Evolutionary conservation across 139 green algal species (phyloP), one percentile per base, ranked within the genome.

Genomic region (Nannochloris sp.): DNA sequence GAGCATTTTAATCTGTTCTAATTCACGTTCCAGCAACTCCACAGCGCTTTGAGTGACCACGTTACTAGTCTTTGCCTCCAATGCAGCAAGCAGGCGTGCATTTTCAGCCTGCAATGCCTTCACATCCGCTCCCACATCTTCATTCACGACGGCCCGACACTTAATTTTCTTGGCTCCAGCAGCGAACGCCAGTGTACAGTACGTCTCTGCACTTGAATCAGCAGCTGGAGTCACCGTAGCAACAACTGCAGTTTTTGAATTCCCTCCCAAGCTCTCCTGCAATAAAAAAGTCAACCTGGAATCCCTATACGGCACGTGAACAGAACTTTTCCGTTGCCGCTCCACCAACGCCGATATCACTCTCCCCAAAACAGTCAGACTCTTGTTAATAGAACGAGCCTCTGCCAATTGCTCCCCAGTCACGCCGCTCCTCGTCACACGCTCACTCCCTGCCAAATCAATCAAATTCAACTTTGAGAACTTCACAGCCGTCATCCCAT

Each of bases 271-370:
- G 0, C 84, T 93, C n/a, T 95, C 89, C 80, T 95, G 88, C 14
- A 99, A 83, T 44, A 99, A 80, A 74, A 95, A 97, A 3, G 93
- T 99, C 28, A 99, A 85, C 50, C 89, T 85, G 31, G 80, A 93
- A 82, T 98, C 91, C 14, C 93, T 72, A 81, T 97, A 99, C 6
- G 93, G 93, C 33, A 98, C 79, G 65, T 97, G 93, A 14, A 66
- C 33, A n/a, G 66, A 55, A 40, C 25, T 72, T 65, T 71, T 88
- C 77, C 17, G 63, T 62, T 61, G 65, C 17, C 64, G 46, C 55
- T 94, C 83, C 17, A 87, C 81, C 58, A 96, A 79, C 60, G 80
- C 68, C 51, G 78, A 84, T 70, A 98, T 96, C 29, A 99, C 93
- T 6, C 85, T 73, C 6, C 94, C 93, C 57, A 99, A 82, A 23